phyloP scores from a whole-genome alignment of 176 grass and related monocot species.

The Eleusine indica region DNA sequence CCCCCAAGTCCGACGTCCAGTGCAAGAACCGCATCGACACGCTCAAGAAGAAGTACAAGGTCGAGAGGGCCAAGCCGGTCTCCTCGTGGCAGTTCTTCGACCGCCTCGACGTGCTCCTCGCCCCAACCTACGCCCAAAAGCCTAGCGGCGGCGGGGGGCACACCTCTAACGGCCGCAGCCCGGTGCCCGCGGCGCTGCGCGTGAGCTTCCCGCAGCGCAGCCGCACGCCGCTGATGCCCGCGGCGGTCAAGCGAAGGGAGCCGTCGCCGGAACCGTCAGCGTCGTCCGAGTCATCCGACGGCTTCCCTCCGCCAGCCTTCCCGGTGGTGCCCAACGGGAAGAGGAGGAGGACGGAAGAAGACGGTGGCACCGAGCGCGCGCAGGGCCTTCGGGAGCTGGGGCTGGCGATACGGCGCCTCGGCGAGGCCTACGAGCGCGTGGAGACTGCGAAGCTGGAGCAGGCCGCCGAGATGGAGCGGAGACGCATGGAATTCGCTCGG shows the following conservation, averaged over 20 bases:
- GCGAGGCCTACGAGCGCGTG: slow-evolving; percentile 78
- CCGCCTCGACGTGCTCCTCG: slow-evolving; percentile 76
- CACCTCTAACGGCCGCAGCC: slow-evolving; percentile 38
- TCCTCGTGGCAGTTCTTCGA: slow-evolving; percentile 86
- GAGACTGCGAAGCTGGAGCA: slow-evolving; percentile 83
- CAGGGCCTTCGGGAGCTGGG: slow-evolving; percentile 60
- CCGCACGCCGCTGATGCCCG: slow-evolving; percentile 46
- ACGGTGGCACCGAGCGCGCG: slow-evolving; percentile 15
- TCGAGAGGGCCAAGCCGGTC: slow-evolving; percentile 71
- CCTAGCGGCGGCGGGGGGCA: background rate
- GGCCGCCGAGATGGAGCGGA: slow-evolving; percentile 71
- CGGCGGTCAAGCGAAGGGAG: slow-evolving; percentile 26
- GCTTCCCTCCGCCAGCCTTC: slow-evolving; percentile 58
- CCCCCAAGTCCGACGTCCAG: slow-evolving; percentile 79
- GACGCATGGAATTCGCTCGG: slow-evolving; percentile 67
- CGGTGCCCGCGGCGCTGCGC: slow-evolving; percentile 46
- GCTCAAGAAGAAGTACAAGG: slow-evolving; percentile 99
- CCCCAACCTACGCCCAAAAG: slow-evolving; percentile 58
- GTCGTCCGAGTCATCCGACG: slow-evolving; percentile 73
- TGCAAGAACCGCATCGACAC: slow-evolving; percentile 99
- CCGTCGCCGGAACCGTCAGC: slow-evolving; percentile 47
- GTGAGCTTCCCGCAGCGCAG: slow-evolving; percentile 68
- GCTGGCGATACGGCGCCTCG: slow-evolving; percentile 57
- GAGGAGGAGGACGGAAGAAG: slow-evolving; percentile 46
- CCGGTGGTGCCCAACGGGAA: slow-evolving; percentile 55